These are phyloP conservation scores for Leptodontidium sp. DNA, from an alignment of 2,329 filamentous ascomycete species.

Conservation along the genomic window DNA sequence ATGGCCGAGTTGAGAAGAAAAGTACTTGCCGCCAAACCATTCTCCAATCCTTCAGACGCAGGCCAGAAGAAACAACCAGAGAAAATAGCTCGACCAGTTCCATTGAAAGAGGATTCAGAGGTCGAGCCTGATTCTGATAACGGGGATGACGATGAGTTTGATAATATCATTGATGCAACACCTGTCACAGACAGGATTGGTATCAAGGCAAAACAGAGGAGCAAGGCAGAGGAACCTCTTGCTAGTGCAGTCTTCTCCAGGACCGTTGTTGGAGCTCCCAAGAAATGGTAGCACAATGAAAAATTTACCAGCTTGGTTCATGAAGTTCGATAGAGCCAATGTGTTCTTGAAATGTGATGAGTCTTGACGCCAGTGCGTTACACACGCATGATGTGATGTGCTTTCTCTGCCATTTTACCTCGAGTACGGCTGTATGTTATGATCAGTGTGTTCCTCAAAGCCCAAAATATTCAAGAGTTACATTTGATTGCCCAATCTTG, in stretches of 20 bases:
- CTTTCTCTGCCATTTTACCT: too few species aligned
- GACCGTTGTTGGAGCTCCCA: slow-evolving; percentile 48
- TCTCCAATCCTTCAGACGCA: slow-evolving; percentile 65
- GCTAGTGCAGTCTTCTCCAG: slow-evolving; percentile 47
- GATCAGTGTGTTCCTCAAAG: too few species aligned
- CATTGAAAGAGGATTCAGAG: slow-evolving; percentile 67
- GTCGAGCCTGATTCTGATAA: slow-evolving; percentile 78
- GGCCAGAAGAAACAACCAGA: slow-evolving; percentile 64
- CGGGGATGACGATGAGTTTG: slow-evolving; percentile 78
- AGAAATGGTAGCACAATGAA: slow-evolving; percentile 44
- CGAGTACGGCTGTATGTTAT: too few species aligned
- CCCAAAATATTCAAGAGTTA: too few species aligned
- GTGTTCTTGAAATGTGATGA: too few species aligned
- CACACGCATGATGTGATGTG: too few species aligned
- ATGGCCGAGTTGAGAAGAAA: slow-evolving; percentile 93
- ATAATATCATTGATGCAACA: slow-evolving; percentile 91
- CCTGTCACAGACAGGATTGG: slow-evolving; percentile 88
- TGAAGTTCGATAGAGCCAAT: too few species aligned
- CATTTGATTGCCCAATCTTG: too few species aligned
- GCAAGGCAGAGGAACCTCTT: slow-evolving; percentile 52
- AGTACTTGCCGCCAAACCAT: slow-evolving; percentile 91
- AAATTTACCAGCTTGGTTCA: background rate
- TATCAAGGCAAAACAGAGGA: slow-evolving; percentile 67
- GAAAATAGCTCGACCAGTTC: slow-evolving; percentile 67
- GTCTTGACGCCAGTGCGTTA: too few species aligned